These are phyloP conservation scores for Perkinsus olseni DNA, from an alignment of 169 alveolate species.

Conservation along the genomic window DNA sequence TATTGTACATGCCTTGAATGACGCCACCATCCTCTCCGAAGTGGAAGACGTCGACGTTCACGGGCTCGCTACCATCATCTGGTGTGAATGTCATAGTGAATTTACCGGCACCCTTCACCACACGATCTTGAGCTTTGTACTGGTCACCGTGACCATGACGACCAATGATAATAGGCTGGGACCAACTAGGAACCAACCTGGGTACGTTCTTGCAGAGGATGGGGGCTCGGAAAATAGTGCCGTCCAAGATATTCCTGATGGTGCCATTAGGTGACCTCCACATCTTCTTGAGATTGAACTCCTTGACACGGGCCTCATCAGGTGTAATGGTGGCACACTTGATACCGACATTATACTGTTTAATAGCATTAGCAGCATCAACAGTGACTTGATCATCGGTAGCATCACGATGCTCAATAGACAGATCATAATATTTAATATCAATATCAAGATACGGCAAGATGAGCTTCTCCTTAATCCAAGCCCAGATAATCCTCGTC, in stretches of 20 bases:
- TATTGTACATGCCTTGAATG: constrained; percentile 84
- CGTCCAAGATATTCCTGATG: constrained; percentile 82
- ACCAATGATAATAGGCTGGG: constrained; percentile 84
- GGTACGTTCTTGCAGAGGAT: constrained; percentile 81
- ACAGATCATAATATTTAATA: constrained; percentile 77
- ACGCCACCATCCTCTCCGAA: constrained; percentile 69
- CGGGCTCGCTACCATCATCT: constrained; percentile 44
- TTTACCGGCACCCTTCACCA: constrained; percentile 71
- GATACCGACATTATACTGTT: constrained; percentile 77
- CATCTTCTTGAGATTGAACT: constrained; percentile 83
- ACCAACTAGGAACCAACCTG: constrained; percentile 62
- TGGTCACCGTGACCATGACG: constrained; percentile 94
- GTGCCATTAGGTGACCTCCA: constrained; percentile 92
- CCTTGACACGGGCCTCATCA: constrained; percentile 87
- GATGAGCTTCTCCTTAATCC: constrained; percentile 79
- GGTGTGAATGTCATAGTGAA: constrained; percentile 71
- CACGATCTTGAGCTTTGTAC: constrained; percentile 76
- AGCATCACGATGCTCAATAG: constrained; percentile 75
- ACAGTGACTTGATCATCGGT: constrained; percentile 89
- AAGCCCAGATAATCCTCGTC: constrained; percentile 85
- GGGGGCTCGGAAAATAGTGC: constrained; percentile 92
- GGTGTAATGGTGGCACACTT: constrained; percentile 95
- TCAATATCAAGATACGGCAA: constrained; percentile 80
- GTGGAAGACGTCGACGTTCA: constrained; percentile 39
- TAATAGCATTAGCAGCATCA: constrained; percentile 86